phyloP scores from a whole-genome alignment of 495 filamentous ascomycete species.

The Penicillium mononematosum region DNA sequence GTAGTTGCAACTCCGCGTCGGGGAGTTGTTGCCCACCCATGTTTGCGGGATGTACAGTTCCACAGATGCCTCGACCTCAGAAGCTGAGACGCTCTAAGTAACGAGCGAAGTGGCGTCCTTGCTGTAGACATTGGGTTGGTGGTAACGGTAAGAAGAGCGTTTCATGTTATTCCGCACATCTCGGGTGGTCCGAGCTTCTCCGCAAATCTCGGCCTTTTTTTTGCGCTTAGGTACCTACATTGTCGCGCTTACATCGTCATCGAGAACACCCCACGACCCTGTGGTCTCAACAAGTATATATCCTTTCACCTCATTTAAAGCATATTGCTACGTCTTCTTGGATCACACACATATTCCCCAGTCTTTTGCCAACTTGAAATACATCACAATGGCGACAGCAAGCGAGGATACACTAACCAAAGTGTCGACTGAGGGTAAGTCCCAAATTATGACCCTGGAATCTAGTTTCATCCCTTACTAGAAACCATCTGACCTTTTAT shows the following conservation, averaged over 20 bases:
- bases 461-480: not conserved
- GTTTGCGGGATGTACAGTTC: conserved; percentile 34
- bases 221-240: conserved; percentile 12
- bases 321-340: not conserved
- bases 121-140: conserved; percentile 35
- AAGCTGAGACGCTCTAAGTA: conserved; percentile 35
- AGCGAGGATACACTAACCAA: conserved; percentile 45
- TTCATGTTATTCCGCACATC: conserved; percentile 29
- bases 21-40: conserved; percentile 17
- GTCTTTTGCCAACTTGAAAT: not conserved
- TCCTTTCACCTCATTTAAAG: conserved; percentile 1
- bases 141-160: conserved; percentile 17
- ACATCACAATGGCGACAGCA: conserved; percentile 37
- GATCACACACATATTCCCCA: not conserved
- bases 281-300: not conserved
- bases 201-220: conserved; percentile 17
- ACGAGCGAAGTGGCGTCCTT: conserved; percentile 31
- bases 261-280: not conserved
- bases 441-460: not conserved
- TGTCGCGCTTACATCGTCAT: conserved; percentile 4
- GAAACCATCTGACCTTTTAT: conserved; percentile 8
- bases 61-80: conserved; percentile 29
- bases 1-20: conserved; percentile 39
- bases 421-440: conserved; percentile 51
- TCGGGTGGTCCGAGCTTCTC: conserved; percentile 46